Percentiles rank a stretch among this genome's conserved stretches.
phyloP scores from a whole-genome alignment of 441 rosid species.

The Adansonia gregorii region DNA sequence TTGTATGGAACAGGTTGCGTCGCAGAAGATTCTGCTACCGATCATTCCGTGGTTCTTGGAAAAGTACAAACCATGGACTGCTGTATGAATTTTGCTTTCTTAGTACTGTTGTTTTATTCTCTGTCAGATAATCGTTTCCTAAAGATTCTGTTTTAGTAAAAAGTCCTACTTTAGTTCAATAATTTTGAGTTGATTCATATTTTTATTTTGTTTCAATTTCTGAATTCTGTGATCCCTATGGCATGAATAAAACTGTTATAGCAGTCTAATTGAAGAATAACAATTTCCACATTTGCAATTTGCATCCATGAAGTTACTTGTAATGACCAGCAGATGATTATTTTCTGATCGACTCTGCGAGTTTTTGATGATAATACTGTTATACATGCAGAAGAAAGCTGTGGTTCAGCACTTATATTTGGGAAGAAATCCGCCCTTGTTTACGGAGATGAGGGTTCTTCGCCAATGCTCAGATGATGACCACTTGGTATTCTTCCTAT shows the following conservation, averaged over 20 bases:
- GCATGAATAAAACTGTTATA: background rate
- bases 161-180: background rate
- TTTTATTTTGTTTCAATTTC: background rate
- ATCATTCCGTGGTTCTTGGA: slow-evolving; percentile 96
- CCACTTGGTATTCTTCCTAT: slow-evolving; percentile 60
- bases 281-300: background rate
- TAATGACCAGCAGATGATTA: background rate
- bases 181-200: background rate
- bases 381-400: slow-evolving; percentile 56
- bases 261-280: background rate
- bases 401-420: slow-evolving; percentile 73
- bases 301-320: background rate
- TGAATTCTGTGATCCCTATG: background rate
- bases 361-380: slow-evolving; percentile 21
- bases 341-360: slow-evolving; percentile 11
- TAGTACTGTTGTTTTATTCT: background rate
- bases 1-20: slow-evolving; percentile 84
- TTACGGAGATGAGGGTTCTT: slow-evolving; percentile 85
- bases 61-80: slow-evolving; percentile 96
- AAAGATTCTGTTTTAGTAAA: background rate
- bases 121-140: background rate
- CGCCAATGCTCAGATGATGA: slow-evolving; percentile 68
- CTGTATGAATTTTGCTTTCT: slow-evolving; percentile 49
- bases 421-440: slow-evolving; percentile 88
- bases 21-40: slow-evolving; percentile 87